phyloP scores from a whole-genome alignment of 139 green algal genomes.

The Trebouxia sp. region DNA sequence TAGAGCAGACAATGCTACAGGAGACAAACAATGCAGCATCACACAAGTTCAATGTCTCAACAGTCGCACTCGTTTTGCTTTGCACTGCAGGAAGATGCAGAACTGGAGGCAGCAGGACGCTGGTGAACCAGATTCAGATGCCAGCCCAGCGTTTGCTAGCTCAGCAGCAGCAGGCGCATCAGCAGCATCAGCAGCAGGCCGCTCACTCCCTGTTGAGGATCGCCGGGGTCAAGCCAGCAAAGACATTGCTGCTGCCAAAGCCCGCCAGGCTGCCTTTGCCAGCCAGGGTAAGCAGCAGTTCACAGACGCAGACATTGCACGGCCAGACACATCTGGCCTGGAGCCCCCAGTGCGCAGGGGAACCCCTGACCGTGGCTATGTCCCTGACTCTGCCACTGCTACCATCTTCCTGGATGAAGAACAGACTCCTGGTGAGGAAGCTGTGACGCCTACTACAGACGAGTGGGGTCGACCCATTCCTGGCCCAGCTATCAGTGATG shows the following conservation, averaged over 20 bases:
- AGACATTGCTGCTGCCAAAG: constrained; percentile 25
- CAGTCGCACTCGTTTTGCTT: no score
- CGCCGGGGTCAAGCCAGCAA: background rate
- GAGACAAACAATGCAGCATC: no score
- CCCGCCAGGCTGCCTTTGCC: background rate
- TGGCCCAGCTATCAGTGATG: no score
- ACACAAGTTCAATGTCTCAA: no score
- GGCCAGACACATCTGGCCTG: background rate
- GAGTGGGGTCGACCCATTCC: no score
- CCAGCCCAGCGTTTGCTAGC: background rate
- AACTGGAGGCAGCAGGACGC: background rate
- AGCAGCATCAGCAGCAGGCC: background rate
- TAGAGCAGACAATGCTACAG: no score
- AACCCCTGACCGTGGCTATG: no score
- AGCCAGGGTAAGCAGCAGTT: background rate
- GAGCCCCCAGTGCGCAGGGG: no score
- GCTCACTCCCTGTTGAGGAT: background rate
- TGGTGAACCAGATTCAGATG: background rate
- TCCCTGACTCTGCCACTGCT: background rate
- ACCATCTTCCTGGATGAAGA: background rate
- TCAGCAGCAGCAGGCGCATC: background rate
- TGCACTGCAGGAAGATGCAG: background rate
- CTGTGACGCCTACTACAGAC: no score
- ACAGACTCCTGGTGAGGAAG: background rate
- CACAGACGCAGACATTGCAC: background rate